Evolutionary conservation across 176 grass and related monocot genomes (phyloP).

Genomic region (Oryza australiensis): DNA sequence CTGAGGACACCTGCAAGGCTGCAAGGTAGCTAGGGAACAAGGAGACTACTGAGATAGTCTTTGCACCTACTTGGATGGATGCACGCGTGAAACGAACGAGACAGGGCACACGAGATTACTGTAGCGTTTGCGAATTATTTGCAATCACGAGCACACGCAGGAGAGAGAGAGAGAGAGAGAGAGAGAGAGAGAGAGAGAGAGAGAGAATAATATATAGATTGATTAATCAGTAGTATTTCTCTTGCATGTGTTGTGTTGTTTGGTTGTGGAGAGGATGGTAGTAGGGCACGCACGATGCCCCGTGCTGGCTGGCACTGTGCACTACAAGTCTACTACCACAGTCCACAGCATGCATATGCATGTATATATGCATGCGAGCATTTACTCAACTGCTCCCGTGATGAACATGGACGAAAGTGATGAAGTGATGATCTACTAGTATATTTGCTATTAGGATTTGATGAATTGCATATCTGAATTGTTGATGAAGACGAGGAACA

Average conservation of each 20-base stretch:
- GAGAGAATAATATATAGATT: too few species aligned
- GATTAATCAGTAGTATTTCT: too few species aligned
- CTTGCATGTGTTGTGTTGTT: constrained; percentile 28
- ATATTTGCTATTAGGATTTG: too few species aligned
- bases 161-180: background rate
- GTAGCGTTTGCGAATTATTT: constrained; percentile 32
- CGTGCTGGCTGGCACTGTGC: background rate
- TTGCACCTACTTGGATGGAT: constrained; percentile 6
- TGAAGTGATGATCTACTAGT: too few species aligned
- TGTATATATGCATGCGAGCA: background rate
- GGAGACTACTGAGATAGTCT: background rate
- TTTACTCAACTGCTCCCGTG: constrained; percentile 16
- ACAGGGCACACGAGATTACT: constrained; percentile 14
- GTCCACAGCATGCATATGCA: too few species aligned
- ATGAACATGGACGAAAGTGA: too few species aligned
- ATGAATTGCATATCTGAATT: too few species aligned
- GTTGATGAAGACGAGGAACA: too few species aligned
- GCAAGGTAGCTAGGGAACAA: background rate
- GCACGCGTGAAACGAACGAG: background rate
- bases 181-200: too few species aligned
- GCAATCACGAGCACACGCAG: constrained; percentile 24
- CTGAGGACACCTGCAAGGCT: background rate
- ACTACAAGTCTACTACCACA: too few species aligned
- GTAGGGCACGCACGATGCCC: constrained; percentile 26
- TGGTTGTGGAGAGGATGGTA: constrained; percentile 23